Conservation (phyloP, 1,284 basidiomycete genomes). For the Coriolopsis trogii region DNA sequence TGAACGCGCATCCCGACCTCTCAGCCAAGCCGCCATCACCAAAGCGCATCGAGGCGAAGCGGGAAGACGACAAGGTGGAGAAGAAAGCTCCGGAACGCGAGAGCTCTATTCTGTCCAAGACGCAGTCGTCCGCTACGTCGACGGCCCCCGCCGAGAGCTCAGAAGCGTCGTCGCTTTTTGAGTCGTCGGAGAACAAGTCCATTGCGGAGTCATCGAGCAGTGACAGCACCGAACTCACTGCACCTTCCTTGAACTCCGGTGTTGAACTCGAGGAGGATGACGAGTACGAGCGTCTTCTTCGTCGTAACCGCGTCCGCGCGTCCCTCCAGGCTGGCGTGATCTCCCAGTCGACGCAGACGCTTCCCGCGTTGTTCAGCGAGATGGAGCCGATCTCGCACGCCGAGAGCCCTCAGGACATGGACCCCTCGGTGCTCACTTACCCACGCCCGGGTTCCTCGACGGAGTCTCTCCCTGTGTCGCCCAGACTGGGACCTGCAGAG, state of each 20-base stretch:
- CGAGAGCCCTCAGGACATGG: constrained; percentile 37
- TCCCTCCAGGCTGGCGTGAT: constrained; percentile 27
- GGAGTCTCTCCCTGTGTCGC: constrained; percentile 56
- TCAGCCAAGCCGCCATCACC: constrained; percentile 47
- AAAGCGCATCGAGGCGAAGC: constrained; percentile 19
- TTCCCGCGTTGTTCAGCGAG: constrained; percentile 34
- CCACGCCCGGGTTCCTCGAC: constrained; percentile 72
- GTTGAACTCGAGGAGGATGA: constrained; percentile 14
- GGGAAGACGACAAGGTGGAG: constrained; percentile 8
- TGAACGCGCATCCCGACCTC: constrained; percentile 90
- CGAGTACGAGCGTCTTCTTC: constrained; percentile 19
- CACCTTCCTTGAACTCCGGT: constrained; percentile 21
- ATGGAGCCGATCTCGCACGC: constrained; percentile 19
- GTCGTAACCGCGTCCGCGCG: constrained; percentile 24
- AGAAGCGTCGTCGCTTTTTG: constrained; percentile 16
- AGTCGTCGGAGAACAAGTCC: constrained; percentile 12
- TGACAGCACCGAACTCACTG: constrained; percentile 24
- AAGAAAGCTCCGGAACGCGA: constrained; percentile 9
- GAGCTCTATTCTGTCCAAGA: constrained; percentile 9
- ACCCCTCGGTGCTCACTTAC: constrained; percentile 70
- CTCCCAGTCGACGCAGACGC: constrained; percentile 37
- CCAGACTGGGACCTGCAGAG: constrained; percentile 20
- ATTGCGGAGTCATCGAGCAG: constrained; percentile 26
- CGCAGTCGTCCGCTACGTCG: constrained; percentile 17
- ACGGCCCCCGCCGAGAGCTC: constrained; percentile 15